These are phyloP conservation scores for Umbelopsis sp. DNA, from an alignment of 371 early-diverging fungal species.

Conservation along the genomic window DNA sequence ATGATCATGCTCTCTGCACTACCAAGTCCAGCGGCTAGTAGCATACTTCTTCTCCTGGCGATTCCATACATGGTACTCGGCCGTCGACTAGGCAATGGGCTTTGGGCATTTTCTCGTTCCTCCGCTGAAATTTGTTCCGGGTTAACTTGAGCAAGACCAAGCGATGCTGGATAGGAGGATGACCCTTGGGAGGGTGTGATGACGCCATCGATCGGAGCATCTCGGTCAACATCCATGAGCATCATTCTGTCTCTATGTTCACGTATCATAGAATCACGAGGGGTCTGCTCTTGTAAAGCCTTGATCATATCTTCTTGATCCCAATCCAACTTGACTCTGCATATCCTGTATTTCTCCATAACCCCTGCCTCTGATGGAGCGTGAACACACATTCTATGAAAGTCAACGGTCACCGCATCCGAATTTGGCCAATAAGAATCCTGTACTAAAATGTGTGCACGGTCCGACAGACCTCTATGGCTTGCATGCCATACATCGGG, in stretches of 20 bases:
- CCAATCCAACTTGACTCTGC: slow-evolving; percentile 14
- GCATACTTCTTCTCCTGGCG: slow-evolving; percentile 11
- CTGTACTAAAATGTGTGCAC: slow-evolving; percentile 18
- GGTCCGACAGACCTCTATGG: slow-evolving; percentile 17
- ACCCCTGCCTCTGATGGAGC: slow-evolving; percentile 5
- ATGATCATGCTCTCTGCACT: not conserved
- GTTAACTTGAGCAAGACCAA: not conserved
- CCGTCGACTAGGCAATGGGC: not conserved
- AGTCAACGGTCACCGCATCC: slow-evolving; percentile 2
- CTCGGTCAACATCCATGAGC: not conserved
- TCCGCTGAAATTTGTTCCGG: slow-evolving; percentile 2
- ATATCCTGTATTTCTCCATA: slow-evolving; percentile 17
- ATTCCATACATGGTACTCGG: slow-evolving; percentile 12
- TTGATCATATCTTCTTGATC: slow-evolving; percentile 10
- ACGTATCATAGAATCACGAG: slow-evolving; percentile 8
- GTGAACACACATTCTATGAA: slow-evolving; percentile 16
- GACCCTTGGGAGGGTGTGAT: not conserved
- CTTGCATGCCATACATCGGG: slow-evolving; percentile 14
- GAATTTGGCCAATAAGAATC: slow-evolving; percentile 18
- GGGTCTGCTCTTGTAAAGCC: slow-evolving; percentile 9
- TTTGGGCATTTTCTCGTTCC: slow-evolving; percentile 14
- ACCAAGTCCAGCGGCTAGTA: slow-evolving; percentile 10
- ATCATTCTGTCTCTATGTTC: slow-evolving; percentile 16
- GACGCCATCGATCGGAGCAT: not conserved
- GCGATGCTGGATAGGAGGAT: not conserved